Evolutionary conservation across 768 basidiomycete genomes (phyloP).

Genomic region (Rhodotorula toruloides): DNA sequence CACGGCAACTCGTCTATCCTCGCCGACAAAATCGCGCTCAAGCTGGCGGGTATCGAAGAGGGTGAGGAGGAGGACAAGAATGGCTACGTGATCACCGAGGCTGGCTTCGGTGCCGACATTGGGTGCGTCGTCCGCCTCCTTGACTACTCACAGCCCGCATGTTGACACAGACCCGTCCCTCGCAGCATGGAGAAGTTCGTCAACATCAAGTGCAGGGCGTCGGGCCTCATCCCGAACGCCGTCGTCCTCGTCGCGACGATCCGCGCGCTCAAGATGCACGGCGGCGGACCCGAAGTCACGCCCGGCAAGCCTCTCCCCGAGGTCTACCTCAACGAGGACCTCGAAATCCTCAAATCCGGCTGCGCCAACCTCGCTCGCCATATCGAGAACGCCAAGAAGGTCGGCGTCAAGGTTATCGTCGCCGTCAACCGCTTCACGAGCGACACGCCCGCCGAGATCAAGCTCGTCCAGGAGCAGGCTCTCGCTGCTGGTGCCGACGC

Average conservation of each 20-base stretch:
- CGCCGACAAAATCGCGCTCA: conserved; percentile 93
- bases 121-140: conserved; percentile 49
- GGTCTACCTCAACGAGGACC: conserved; percentile 88
- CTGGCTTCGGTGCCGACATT: conserved; percentile 98
- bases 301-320: conserved; percentile 91
- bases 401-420: conserved; percentile 91
- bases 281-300: conserved; percentile 91
- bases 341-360: conserved; percentile 80
- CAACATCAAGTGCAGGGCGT: conserved; percentile 96
- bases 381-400: conserved; percentile 90
- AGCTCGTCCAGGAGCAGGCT: conserved; percentile 72
- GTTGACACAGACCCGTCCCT: neutral
- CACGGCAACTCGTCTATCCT: conserved; percentile 96
- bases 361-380: conserved; percentile 89
- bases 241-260: conserved; percentile 95
- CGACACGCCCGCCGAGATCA: conserved; percentile 83
- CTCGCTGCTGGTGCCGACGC: conserved; percentile 84
- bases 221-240: conserved; percentile 87
- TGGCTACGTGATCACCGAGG: conserved; percentile 96
- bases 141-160: neutral
- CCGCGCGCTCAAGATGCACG: conserved; percentile 98
- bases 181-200: conserved; percentile 92
- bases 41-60: conserved; percentile 89
- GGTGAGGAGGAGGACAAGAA: conserved; percentile 74
- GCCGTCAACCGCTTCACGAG: conserved; percentile 92